Evolutionary conservation across 2,329 filamentous ascomycete genomes (phyloP), one percentile per base, ranked within the genome.

Genomic region (Fusarium oxysporum): DNA sequence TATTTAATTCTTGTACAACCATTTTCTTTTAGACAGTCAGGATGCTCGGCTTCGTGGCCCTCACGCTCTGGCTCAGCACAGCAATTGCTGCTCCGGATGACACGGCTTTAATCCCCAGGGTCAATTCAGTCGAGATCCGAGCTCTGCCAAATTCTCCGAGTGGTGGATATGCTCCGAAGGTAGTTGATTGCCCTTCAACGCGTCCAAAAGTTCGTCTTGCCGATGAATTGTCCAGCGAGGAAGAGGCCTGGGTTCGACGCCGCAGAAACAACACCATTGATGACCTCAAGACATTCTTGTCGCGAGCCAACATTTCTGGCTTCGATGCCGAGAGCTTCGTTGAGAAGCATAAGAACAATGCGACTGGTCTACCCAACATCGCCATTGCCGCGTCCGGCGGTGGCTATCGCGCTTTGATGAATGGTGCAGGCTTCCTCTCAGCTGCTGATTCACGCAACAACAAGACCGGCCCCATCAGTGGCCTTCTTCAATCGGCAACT

Each of bases 351-450:
- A 78, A 80, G 48, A 77, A 50, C 3, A 66, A 81, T 41, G 64
- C 74, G 8, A 78, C 76, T 0, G 81, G 83, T 25, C 80, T 87
- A 64, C 86, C 86, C 56, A 87, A 86, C 73, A 91, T 97, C 69
- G 94, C 86, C n/a, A 89, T 97, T 68, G 93, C 94, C 9, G 85
- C 93, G 41, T 96, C 93, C 0, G 94, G 94, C 11, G 95, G 95
- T 79, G 95, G 95, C 32, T 97, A 96, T 80, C 87, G 95, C 60
- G 94, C 95, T 17, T 86, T 97, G 83, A 86, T 95, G 85, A 96
- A 93, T 77, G 94, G 93, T 25, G 95, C 92, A 21, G 95, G 95
- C 64, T 92, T 92, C 41, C 76, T 97, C 16, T 89, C 92, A n/a
- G 95, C 94, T 0, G 95, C 94, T 72, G 95, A 97, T 79, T 88